phyloP scores from a whole-genome alignment of 1,139 yeast species.

The Candida glucosophila region DNA sequence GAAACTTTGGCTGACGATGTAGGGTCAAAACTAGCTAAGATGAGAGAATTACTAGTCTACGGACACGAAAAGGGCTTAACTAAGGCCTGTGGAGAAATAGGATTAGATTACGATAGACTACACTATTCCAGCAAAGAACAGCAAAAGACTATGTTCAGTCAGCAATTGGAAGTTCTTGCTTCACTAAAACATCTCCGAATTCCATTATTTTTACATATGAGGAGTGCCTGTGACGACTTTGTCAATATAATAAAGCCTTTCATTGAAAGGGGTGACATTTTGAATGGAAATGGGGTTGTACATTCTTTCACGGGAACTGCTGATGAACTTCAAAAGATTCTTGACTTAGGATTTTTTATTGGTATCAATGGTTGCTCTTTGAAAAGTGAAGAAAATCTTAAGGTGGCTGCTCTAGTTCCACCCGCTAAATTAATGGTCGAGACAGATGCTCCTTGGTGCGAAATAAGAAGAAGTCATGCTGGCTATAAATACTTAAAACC shows the following conservation, averaged over 20 bases:
- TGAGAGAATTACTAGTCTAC: slow-evolving; percentile 39
- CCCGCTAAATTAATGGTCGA: slow-evolving; percentile 65
- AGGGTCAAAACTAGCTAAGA: slow-evolving; percentile 32
- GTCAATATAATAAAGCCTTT: slow-evolving; percentile 49
- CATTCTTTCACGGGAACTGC: slow-evolving; percentile 88
- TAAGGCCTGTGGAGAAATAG: slow-evolving; percentile 87
- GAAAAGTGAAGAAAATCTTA: slow-evolving; percentile 64
- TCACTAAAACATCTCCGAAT: slow-evolving; percentile 37
- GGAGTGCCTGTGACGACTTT: slow-evolving; percentile 83
- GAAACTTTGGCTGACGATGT: slow-evolving; percentile 17
- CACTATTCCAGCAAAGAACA: slow-evolving; percentile 62
- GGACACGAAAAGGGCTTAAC: slow-evolving; percentile 46
- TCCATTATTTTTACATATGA: slow-evolving; percentile 85
- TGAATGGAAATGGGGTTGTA: slow-evolving; percentile 55
- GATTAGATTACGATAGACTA: slow-evolving; percentile 86
- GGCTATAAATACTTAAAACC: slow-evolving; percentile 47
- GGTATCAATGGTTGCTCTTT: slow-evolving; percentile 93
- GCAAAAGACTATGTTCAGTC: slow-evolving; percentile 59
- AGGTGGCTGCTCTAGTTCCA: slow-evolving; percentile 62
- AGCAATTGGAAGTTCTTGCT: slow-evolving; percentile 60
- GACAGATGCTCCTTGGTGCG: slow-evolving; percentile 99
- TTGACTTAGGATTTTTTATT: slow-evolving; percentile 56
- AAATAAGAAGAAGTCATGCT: slow-evolving; percentile 76
- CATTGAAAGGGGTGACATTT: slow-evolving; percentile 32
- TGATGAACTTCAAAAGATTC: slow-evolving; percentile 46